Base-by-base conservation (phyloP, 148 eudicot genomes). In the Amaranthus cruentus region DNA sequence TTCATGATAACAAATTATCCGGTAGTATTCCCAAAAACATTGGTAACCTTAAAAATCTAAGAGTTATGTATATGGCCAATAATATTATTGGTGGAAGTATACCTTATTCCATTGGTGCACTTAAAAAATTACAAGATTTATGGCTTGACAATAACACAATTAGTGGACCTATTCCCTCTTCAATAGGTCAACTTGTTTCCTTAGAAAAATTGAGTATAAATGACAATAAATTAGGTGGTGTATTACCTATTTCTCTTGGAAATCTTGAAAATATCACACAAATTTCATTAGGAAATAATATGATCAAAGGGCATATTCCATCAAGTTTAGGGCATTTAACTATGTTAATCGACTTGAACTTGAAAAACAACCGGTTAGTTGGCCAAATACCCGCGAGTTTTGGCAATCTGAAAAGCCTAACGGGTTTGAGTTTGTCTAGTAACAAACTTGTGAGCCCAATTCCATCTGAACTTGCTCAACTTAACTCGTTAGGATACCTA, bases 321-420 rank as follows among this genome's bases (percentile, higher is more conserved):
- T 76, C 83, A 28, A 81, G 85, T n/a, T 80, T 92, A 9, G 96
- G 91, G 2, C 55, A 79, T 43, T 80, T 92, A 11, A 18, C 68
- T 21, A 78, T 67, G 51, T 85, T 87, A 59, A 80, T 79, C 5
- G 85, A 82, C 14, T 49, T 89, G 5, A 65, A 11, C 52, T 72
- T 91, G 61, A 76, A 88, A 0, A 83, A 86, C 68, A 91, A 89
- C 75, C 73, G 15, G 1, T 81, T 91, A 11, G 64, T 65, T 0
- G 97, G 96, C 28, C 73, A 71, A 46, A 87, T 92, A 61, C 97
- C 97, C 3, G 54, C 79, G 18, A 87, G 86, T 77, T 84, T 90
- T 51, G 88, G 86, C 18, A 76, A 84, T 68, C 75, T 92, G 14
- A 62, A 63, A 67, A 82, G 69, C 66, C 84, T 90, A 2, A 83